A percentile compares a stretch with the other conserved stretches of the same genome.
Conservation (phyloP, 2,329 filamentous ascomycete genomes). For the Nigrospora osmanthi region DNA sequence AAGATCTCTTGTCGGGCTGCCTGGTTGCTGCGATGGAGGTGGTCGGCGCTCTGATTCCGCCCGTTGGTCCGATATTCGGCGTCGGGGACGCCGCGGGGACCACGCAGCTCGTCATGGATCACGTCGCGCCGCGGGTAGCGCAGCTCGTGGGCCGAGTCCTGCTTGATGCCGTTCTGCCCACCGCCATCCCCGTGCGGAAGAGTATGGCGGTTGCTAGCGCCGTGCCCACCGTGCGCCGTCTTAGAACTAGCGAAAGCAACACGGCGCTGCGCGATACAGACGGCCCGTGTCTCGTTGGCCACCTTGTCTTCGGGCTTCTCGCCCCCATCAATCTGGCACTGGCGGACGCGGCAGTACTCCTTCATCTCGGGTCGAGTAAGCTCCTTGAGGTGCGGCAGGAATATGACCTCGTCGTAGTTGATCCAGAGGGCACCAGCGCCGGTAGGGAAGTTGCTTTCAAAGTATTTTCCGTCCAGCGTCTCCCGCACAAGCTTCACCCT, state of each 20-base stretch:
- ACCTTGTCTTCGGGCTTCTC: constrained; percentile 39
- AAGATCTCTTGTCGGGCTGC: constrained; percentile 45
- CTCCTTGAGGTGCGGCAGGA: constrained; percentile 45
- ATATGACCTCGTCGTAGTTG: constrained; percentile 51
- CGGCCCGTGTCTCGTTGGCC: constrained; percentile 43
- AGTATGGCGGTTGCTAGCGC: no score
- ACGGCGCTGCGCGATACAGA: constrained; percentile 40
- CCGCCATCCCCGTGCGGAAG: no score
- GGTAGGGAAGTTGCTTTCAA: constrained; percentile 52
- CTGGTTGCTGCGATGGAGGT: constrained; percentile 38
- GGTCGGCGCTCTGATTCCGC: constrained; percentile 20
- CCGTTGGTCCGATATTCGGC: constrained; percentile 26
- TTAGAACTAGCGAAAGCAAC: constrained; percentile 16
- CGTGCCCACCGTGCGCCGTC: no score
- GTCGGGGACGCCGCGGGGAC: constrained; percentile 24
- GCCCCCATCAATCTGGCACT: constrained; percentile 47
- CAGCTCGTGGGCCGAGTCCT: constrained; percentile 19
- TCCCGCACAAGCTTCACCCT: constrained; percentile 53
- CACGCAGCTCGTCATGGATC: constrained; percentile 18
- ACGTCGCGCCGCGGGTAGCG: constrained; percentile 33
- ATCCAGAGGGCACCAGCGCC: constrained; percentile 57
- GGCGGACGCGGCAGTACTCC: constrained; percentile 55
- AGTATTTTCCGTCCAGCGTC: constrained; percentile 50
- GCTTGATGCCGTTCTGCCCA: background rate
- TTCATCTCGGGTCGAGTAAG: constrained; percentile 50